phyloP scores from a whole-genome alignment of 2,329 filamentous ascomycete species.

The Ceratocystis eucalypticola region DNA sequence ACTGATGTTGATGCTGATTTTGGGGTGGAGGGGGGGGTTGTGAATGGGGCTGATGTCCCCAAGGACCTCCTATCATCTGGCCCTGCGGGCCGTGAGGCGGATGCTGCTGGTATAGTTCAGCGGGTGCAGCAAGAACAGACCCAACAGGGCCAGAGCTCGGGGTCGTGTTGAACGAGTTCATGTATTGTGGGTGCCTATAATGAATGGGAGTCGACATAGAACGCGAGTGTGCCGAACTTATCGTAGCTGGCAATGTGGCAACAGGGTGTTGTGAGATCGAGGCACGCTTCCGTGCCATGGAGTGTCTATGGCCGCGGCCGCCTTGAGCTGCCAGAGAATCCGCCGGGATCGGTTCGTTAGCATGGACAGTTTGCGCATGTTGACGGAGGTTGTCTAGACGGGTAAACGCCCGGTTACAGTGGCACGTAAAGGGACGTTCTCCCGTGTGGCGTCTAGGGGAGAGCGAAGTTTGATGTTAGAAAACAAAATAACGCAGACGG shows the following conservation, averaged over 20 bases:
- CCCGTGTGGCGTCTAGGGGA: constrained; percentile 77
- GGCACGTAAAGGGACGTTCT: constrained; percentile 90
- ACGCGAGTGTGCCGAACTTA: constrained; percentile 11
- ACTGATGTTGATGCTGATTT: not conserved
- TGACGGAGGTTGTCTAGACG: constrained; percentile 48
- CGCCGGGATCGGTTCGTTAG: constrained; percentile 90
- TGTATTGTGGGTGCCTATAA: constrained; percentile 10
- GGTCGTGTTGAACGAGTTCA: constrained; percentile 10
- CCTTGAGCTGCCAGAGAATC: constrained; percentile 77
- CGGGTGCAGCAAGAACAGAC: constrained; percentile 1
- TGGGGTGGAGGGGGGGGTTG: not conserved
- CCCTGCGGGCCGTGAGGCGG: not conserved
- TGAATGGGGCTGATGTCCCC: constrained; percentile 1
- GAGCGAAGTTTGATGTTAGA: constrained; percentile 1
- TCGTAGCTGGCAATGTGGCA: constrained; percentile 36
- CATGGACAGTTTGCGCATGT: constrained; percentile 93
- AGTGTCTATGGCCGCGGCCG: constrained; percentile 66
- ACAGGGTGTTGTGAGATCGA: constrained; percentile 41
- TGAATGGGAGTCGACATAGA: constrained; percentile 17
- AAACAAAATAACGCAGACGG: not conserved
- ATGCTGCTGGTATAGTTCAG: constrained; percentile 11
- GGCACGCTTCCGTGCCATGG: constrained; percentile 43
- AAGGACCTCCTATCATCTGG: not conserved
- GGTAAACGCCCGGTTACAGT: constrained; percentile 61
- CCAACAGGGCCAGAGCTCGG: constrained; percentile 8